phyloP scores from a whole-genome alignment of 176 grass and related monocot species.

The Metroxylon sagu region DNA sequence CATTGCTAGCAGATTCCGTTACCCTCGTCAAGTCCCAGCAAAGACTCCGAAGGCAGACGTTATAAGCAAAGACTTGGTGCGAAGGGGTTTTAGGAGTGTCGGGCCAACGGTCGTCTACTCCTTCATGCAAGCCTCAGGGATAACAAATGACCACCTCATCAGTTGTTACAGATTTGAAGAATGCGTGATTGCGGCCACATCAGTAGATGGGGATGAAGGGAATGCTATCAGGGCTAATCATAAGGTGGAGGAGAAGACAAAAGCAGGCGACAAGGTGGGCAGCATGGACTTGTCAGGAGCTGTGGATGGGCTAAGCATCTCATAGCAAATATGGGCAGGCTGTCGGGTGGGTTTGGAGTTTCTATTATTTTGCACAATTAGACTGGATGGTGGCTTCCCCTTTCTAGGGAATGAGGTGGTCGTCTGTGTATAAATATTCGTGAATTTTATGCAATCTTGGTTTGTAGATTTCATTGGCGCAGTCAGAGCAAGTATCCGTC shows the following conservation, averaged over 20 bases:
- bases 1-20: constrained; percentile 75
- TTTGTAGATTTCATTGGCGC: not conserved
- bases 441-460: not conserved
- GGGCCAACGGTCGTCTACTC: constrained; percentile 82
- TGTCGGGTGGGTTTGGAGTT: not conserved
- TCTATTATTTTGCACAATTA: not conserved
- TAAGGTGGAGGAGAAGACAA: constrained; percentile 27
- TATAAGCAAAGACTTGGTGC: constrained; percentile 93
- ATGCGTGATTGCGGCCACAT: constrained; percentile 21
- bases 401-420: constrained; percentile 3
- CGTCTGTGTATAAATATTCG: constrained; percentile 6
- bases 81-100: constrained; percentile 76
- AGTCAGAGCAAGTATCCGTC: no score
- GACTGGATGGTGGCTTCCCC: constrained; percentile 2
- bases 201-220: constrained; percentile 17
- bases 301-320: constrained; percentile 63
- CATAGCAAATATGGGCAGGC: constrained; percentile 30
- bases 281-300: constrained; percentile 20
- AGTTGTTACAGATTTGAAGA: constrained; percentile 74
- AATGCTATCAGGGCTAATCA: constrained; percentile 19
- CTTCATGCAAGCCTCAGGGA: constrained; percentile 87
- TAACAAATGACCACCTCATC: constrained; percentile 88
- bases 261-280: constrained; percentile 25
- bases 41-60: constrained; percentile 79
- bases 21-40: constrained; percentile 76